Evolutionary conservation across 345 rosid genomes (phyloP), one percentile per base, ranked within the genome.

Genomic region (Abelmoschus esculentus): DNA sequence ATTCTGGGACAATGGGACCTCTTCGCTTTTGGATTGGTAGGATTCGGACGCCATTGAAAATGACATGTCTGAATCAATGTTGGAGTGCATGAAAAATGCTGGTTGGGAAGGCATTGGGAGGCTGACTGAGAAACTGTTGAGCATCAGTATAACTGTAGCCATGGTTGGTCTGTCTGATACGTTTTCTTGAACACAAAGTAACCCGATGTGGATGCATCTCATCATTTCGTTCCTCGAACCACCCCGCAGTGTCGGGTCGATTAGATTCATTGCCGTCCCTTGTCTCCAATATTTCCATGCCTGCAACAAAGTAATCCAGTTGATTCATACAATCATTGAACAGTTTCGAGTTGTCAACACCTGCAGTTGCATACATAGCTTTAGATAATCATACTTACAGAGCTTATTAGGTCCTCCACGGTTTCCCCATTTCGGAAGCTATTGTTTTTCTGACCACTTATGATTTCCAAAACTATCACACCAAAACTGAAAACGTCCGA

Each of bases 221-320:
- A 65, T 29, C 29, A 73, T 46, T 15, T 73, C 77, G 29, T n/a
- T 49, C 7, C 47, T 28, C 0, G 76, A 47, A 47, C 55, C 62
- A 17, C 42, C 70, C 6, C 59, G 26, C 46, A 77, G 40, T 6
- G 31, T 19, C 0, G 76, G 67, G 50, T 73, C 80, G 2, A 77
- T 31, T 5, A 77, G 10, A 28, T 69, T 59, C 18, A 42, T 18
- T n/a, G 74, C 29, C 6, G 38, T 77, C 40, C 77, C 77, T 49
- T 73, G 44, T 9, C 42, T 77, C 77, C 77, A 77, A 2, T 58
- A 36, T 42, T 40, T 50, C 80, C 80, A 77, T 14, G 67, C 74
- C 80, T 77, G 71, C 38, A 67, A 42, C 57, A 53, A 4, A 9
- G 8, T 38, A 7, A 38, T 38, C 42, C 42, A 38, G 42, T 38